These are phyloP conservation scores for Chrysoporthe cubensis DNA, from an alignment of 2,329 filamentous ascomycete species.

Conservation along the genomic window DNA sequence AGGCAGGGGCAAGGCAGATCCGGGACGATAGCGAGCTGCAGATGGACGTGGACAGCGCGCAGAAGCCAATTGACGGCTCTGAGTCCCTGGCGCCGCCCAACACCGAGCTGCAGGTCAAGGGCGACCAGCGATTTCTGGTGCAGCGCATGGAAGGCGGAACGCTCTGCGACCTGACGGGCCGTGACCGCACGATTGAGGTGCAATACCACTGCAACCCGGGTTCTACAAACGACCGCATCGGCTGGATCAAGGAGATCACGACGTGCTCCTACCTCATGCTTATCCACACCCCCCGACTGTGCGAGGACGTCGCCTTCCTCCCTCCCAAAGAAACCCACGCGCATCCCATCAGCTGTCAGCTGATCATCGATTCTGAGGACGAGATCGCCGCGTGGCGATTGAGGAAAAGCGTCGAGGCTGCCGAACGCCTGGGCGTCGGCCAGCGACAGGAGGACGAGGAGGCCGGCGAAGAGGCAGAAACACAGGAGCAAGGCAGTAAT, in stretches of 20 bases:
- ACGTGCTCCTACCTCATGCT: slow-evolving; percentile 95
- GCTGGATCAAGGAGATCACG: slow-evolving; percentile 89
- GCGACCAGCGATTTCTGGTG: slow-evolving; percentile 83
- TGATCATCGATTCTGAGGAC: slow-evolving; percentile 64
- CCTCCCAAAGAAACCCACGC: slow-evolving; percentile 78
- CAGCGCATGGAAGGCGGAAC: slow-evolving; percentile 82
- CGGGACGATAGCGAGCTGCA: slow-evolving; percentile 38
- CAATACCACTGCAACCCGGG: slow-evolving; percentile 80
- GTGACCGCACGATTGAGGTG: slow-evolving; percentile 81
- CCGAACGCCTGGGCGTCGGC: slow-evolving; percentile 37
- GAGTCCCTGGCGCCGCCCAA: slow-evolving; percentile 42
- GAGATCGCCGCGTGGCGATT: slow-evolving; percentile 46
- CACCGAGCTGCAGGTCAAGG: slow-evolving; percentile 77
- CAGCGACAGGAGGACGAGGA: slow-evolving; percentile 30
- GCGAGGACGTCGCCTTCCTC: slow-evolving; percentile 83
- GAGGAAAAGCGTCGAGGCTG: slow-evolving; percentile 44
- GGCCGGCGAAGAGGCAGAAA: slow-evolving; percentile 20
- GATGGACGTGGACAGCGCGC: slow-evolving; percentile 33
- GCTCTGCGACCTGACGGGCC: slow-evolving; percentile 82
- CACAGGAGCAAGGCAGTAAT: slow-evolving; percentile 11
- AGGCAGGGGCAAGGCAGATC: slow-evolving; percentile 22
- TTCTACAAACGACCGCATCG: slow-evolving; percentile 73
- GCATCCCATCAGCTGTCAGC: slow-evolving; percentile 76
- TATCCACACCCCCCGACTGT: slow-evolving; percentile 85
- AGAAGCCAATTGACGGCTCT: slow-evolving; percentile 17